Evolutionary conservation across 352 stramenopile species (phyloP), one percentile per base, ranked within the genome.

Genomic region (Pythium biforme): DNA sequence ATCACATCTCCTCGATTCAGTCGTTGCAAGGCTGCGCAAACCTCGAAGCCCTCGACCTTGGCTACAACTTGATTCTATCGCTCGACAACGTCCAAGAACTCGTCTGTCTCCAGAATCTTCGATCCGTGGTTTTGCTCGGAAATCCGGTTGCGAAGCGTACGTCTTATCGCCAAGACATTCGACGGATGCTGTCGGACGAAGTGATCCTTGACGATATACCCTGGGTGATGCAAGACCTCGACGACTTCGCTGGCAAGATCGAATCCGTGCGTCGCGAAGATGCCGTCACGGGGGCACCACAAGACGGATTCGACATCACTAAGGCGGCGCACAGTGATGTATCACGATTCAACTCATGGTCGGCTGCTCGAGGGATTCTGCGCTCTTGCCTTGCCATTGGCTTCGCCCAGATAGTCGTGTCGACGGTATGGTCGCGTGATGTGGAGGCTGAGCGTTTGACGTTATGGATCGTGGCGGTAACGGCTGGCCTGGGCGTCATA

Each of bases 311-410:
- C 45, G 45, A 20, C 22, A 50, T 34, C 10, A 34, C 5, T 4
- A 34, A 34, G 29, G 10, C 29, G 29, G 29, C 10, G 29, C 29
- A 34, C 10, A 10, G 5, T 10, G 10, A 10, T 34, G 15, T n/a
- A 39, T 12, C 41, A 6, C 20, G 1, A 3, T 22, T 55, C 3
- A 23, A 48, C 15, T 20, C 19, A 26, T 50, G 56, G 34, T 63
- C 45, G 17, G 22, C 45, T 20, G 45, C 27, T 6, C 45, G 56
- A 10, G 31, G 34, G 29, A 31, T 63, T 26, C 15, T 43, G 19
- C 39, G 22, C 9, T 55, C 56, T 17, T 54, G 45, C 22, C 22
- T 63, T 17, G 56, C 49, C 20, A 63, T 63, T n/a, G 56, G 56
- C 29, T 31, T 49, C 23, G 56, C 56, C 5, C 56, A 63, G 25